These are phyloP conservation scores for Debaryomyces fabryi DNA, from an alignment of 1,139 yeast genomes.

Conservation along the genomic window DNA sequence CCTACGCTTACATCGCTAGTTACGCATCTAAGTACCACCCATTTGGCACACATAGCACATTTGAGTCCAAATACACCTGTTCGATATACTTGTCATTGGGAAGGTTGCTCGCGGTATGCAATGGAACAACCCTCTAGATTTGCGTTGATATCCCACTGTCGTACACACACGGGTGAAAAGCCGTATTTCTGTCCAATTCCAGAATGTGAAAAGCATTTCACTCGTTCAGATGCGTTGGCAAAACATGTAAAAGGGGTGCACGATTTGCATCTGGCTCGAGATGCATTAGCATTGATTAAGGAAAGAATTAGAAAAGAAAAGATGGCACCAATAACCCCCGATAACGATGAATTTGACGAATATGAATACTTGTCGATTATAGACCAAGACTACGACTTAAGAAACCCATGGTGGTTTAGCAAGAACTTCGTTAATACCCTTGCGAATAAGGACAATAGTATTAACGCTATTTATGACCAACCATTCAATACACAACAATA, in stretches of 20 bases:
- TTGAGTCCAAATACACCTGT: constrained; percentile 25
- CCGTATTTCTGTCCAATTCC: constrained; percentile 72
- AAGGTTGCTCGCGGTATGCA: constrained; percentile 57
- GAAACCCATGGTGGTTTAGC: constrained; percentile 50
- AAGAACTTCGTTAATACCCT: constrained; percentile 32
- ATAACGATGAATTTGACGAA: constrained; percentile 28
- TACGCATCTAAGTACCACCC: constrained; percentile 34
- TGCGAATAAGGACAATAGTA: constrained; percentile 12
- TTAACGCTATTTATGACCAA: constrained; percentile 24
- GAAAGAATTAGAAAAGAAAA: constrained; percentile 27
- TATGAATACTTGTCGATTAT: constrained; percentile 31
- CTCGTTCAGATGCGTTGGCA: constrained; percentile 62
- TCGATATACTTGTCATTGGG: constrained; percentile 65
- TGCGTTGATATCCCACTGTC: constrained; percentile 62
- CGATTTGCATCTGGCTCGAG: constrained; percentile 46
- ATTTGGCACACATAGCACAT: constrained; percentile 30
- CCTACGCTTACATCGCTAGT: constrained; percentile 32
- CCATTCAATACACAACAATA: constrained; percentile 41
- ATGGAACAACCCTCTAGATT: constrained; percentile 59
- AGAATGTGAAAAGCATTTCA: constrained; percentile 65
- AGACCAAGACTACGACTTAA: constrained; percentile 37
- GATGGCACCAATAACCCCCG: constrained; percentile 22
- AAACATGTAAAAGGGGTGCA: constrained; percentile 68
- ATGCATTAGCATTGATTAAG: constrained; percentile 33
- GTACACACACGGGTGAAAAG: constrained; percentile 69